A percentile compares a stretch with the other conserved stretches of the same genome.
Conservation (phyloP, 2,329 filamentous ascomycete species). For the Grosmannia clavigera region DNA sequence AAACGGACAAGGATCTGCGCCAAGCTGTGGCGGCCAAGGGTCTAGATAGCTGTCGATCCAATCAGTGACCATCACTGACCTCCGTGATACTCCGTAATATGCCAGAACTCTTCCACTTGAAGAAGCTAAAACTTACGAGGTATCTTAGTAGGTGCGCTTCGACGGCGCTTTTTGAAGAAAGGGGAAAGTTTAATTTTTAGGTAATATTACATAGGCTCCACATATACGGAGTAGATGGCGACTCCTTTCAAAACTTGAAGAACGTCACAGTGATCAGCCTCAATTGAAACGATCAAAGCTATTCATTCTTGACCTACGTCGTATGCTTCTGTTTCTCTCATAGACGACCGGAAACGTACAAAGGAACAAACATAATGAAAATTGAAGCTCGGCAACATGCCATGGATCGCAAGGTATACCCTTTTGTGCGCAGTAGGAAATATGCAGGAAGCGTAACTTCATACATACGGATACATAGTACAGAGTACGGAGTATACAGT, state of each 20-base stretch:
- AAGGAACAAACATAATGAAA: too few species aligned
- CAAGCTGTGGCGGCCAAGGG: not conserved
- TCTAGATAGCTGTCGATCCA: not conserved
- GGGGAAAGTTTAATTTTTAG: not conserved
- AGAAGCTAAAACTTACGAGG: not conserved
- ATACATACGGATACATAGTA: too few species aligned
- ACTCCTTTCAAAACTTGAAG: not conserved
- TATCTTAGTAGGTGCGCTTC: not conserved
- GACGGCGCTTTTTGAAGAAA: not conserved
- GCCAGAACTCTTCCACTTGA: not conserved
- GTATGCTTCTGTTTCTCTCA: too few species aligned
- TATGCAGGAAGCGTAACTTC: too few species aligned
- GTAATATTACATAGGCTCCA: not conserved
- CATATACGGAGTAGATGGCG: not conserved
- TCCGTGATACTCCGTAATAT: not conserved
- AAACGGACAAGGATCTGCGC: not conserved
- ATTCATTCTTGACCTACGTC: too few species aligned
- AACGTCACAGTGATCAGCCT: too few species aligned
- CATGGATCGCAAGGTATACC: too few species aligned
- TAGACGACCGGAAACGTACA: too few species aligned
- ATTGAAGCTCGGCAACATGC: too few species aligned
- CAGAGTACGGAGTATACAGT: too few species aligned
- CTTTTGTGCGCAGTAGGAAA: too few species aligned
- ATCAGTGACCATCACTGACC: not conserved
- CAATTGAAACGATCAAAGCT: too few species aligned